Conservation (phyloP, 2,329 filamentous ascomycete species). For the Calcarisporium arbuscula region DNA sequence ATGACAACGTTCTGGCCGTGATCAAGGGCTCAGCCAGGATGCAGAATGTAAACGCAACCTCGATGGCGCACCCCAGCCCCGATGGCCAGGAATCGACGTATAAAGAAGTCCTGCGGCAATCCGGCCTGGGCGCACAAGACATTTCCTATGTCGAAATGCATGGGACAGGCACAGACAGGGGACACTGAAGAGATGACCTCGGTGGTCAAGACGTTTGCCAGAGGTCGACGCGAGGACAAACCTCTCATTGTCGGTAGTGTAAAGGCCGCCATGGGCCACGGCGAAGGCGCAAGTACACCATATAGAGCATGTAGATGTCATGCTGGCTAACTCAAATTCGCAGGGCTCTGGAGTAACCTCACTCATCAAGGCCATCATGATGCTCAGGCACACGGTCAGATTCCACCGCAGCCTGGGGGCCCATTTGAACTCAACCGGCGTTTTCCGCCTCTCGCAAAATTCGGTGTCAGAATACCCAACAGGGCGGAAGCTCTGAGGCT, state of each 20-base stretch:
- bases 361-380: conserved; percentile 34
- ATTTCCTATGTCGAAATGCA: conserved; percentile 84
- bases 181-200: conserved; percentile 77
- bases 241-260: conserved; percentile 34
- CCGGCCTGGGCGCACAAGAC: conserved; percentile 67
- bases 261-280: conserved; percentile 37
- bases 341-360: conserved; percentile 29
- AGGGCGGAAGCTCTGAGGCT: background rate
- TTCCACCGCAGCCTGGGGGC: conserved; percentile 22
- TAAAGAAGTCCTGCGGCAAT: conserved; percentile 59
- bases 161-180: conserved; percentile 79
- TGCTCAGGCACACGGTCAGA: conserved; percentile 31
- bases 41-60: conserved; percentile 73
- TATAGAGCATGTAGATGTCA: no score
- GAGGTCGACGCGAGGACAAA: conserved; percentile 8
- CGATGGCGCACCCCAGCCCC: conserved; percentile 67
- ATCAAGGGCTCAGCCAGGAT: conserved; percentile 71
- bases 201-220: conserved; percentile 35
- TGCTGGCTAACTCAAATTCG: no score
- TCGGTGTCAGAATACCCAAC: conserved; percentile 13
- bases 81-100: background rate
- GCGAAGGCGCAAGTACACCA: conserved; percentile 30
- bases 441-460: conserved; percentile 29
- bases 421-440: conserved; percentile 21
- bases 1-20: conserved; percentile 67